Evolutionary conservation across 768 basidiomycete genomes (phyloP).

Genomic region (Amanita rimosa): DNA sequence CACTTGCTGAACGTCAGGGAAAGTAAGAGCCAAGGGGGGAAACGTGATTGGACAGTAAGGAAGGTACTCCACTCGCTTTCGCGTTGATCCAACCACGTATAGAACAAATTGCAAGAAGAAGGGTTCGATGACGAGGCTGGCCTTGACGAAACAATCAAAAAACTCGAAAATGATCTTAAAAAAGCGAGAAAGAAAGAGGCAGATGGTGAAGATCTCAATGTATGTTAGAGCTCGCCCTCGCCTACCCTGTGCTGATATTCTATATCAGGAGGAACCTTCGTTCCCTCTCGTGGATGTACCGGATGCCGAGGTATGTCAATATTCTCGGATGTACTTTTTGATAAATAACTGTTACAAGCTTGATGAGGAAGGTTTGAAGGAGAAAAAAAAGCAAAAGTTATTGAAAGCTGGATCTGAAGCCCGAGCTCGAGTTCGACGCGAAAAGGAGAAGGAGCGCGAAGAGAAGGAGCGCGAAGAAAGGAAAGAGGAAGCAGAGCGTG

Average conservation of each 20-base stretch:
- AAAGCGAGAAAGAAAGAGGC: conserved; percentile 73
- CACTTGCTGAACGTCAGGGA: conserved; percentile 57
- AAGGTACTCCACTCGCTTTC: background rate
- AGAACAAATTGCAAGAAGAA: conserved; percentile 54
- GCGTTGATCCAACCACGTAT: background rate
- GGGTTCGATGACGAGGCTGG: conserved; percentile 71
- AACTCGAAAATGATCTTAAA: conserved; percentile 69
- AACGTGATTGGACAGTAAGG: conserved; percentile 67
- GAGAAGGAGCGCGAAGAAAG: conserved; percentile 62
- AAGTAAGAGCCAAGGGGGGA: conserved; percentile 42
- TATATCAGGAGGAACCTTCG: conserved; percentile 61
- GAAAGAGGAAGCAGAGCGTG: conserved; percentile 69
- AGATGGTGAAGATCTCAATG: conserved; percentile 56
- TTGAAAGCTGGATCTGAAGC: conserved; percentile 93
- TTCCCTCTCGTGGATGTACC: conserved; percentile 91
- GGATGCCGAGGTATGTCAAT: conserved; percentile 63
- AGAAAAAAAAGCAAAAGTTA: conserved; percentile 88
- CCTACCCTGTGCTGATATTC: background rate
- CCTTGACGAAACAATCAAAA: conserved; percentile 77
- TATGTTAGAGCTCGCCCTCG: conserved; percentile 13
- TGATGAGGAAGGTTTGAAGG: conserved; percentile 85
- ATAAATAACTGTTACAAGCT: conserved; percentile 29
- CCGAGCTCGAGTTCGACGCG: conserved; percentile 68
- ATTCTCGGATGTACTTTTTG: background rate
- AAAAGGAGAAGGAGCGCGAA: conserved; percentile 79